These are phyloP conservation scores for Amphirosellinia nigrospora DNA, from an alignment of 495 filamentous ascomycete genomes.

Conservation along the genomic window DNA sequence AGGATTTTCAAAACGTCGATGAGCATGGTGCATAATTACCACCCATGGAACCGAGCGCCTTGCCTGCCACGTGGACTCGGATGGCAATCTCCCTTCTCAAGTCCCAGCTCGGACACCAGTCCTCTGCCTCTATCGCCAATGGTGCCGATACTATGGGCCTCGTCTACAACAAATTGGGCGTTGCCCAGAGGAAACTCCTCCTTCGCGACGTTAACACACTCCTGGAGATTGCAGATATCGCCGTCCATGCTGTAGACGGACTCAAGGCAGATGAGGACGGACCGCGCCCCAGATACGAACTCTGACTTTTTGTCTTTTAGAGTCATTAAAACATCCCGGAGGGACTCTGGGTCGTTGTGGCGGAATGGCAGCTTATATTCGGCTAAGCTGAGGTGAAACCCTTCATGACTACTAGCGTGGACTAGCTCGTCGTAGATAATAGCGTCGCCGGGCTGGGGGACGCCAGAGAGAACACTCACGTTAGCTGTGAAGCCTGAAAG, in stretches of 20 bases:
- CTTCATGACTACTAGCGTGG: conserved; percentile 68
- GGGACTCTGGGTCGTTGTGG: conserved; percentile 57
- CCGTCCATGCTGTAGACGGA: conserved; percentile 74
- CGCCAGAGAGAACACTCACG: conserved; percentile 55
- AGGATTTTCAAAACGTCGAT: neutral
- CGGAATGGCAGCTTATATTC: conserved; percentile 49
- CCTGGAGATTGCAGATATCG: conserved; percentile 61
- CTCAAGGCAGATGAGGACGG: conserved; percentile 60
- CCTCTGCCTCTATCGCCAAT: conserved; percentile 62
- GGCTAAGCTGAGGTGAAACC: conserved; percentile 62
- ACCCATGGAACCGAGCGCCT: conserved; percentile 65
- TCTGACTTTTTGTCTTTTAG: too few species aligned
- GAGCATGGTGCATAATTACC: too few species aligned
- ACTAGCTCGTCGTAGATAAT: conserved; percentile 67
- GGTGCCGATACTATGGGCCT: conserved; percentile 67
- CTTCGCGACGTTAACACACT: conserved; percentile 57
- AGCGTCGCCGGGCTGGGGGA: conserved; percentile 64
- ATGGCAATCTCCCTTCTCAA: conserved; percentile 64
- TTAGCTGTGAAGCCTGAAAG: conserved; percentile 69
- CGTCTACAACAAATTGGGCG: conserved; percentile 66
- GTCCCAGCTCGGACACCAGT: conserved; percentile 61
- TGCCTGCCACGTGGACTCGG: conserved; percentile 61
- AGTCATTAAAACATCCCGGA: conserved; percentile 49
- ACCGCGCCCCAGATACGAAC: conserved; percentile 38
- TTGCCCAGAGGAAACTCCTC: conserved; percentile 56